Evolutionary conservation across 2,329 filamentous ascomycete species (phyloP).

Genomic region (Aspergillus sp.): DNA sequence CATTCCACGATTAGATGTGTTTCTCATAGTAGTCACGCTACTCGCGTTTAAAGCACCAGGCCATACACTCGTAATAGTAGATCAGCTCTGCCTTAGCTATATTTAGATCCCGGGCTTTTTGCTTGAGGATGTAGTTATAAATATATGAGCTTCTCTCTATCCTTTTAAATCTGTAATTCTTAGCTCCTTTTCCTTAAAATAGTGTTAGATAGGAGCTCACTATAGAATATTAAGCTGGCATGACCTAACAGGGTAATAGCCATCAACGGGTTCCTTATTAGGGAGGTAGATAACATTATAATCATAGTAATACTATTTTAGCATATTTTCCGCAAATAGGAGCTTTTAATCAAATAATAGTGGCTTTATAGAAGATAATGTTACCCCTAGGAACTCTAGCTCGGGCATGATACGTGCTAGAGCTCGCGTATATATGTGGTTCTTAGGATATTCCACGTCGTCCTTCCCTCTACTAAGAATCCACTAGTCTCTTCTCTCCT

Average conservation of each 20-base stretch:
- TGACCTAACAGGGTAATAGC: slow-evolving; percentile 18
- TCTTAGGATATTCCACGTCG: slow-evolving; percentile 7
- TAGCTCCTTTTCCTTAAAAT: too few species aligned
- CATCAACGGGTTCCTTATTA: slow-evolving; percentile 17
- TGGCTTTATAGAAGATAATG: slow-evolving; percentile 16
- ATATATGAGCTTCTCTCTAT: too few species aligned
- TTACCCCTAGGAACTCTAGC: slow-evolving; percentile 15
- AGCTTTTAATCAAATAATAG: slow-evolving; percentile 25
- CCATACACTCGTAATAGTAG: too few species aligned
- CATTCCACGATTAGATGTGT: slow-evolving; percentile 22
- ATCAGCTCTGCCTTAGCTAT: too few species aligned
- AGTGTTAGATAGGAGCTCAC: too few species aligned
- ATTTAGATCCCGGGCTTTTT: too few species aligned
- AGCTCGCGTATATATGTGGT: slow-evolving; percentile 20
- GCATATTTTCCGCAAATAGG: slow-evolving; percentile 13
- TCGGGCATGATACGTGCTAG: slow-evolving; percentile 27
- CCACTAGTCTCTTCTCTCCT: slow-evolving; percentile 20
- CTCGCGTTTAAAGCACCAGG: too few species aligned
- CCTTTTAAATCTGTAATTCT: too few species aligned
- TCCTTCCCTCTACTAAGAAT: slow-evolving; percentile 24
- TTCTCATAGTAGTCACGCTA: not conserved
- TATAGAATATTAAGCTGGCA: not conserved
- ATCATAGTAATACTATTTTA: slow-evolving; percentile 16
- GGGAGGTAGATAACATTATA: slow-evolving; percentile 26
- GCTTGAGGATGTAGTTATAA: too few species aligned